Evolutionary conservation across 352 stramenopile species (phyloP).

Genomic region (Globisporangium barbulae): DNA sequence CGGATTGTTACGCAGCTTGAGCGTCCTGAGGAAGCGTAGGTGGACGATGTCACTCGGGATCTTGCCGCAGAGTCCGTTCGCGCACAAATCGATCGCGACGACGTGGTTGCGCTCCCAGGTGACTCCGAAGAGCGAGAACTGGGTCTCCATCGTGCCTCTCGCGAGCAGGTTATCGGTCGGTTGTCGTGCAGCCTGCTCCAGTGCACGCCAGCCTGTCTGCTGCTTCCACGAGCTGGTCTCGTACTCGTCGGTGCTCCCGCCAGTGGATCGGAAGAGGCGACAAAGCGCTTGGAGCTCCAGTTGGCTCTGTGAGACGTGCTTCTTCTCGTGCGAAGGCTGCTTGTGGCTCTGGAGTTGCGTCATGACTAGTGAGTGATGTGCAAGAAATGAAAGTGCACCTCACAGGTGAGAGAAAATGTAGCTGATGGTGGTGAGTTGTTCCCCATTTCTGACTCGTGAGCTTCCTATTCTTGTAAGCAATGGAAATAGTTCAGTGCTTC

Average conservation of each 20-base stretch:
- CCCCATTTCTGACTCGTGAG: not conserved
- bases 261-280: conserved; percentile 39
- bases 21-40: conserved; percentile 42
- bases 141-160: conserved; percentile 28
- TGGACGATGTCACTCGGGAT: conserved; percentile 39
- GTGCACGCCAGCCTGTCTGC: conserved; percentile 35
- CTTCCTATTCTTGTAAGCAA: conserved; percentile 3
- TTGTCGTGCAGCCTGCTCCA: conserved; percentile 21
- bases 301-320: conserved; percentile 31
- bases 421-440: not conserved
- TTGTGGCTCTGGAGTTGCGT: conserved; percentile 2
- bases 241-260: conserved; percentile 16
- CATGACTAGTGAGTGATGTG: conserved; percentile 2
- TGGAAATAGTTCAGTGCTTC: not conserved
- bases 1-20: conserved; percentile 62
- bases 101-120: conserved; percentile 65
- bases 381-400: not conserved
- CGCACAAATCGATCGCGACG: conserved; percentile 45
- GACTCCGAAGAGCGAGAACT: conserved; percentile 39
- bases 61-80: conserved; percentile 43
- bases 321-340: conserved; percentile 13
- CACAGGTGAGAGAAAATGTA: not conserved
- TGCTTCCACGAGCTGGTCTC: conserved; percentile 28
- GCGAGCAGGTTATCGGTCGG: conserved; percentile 21
- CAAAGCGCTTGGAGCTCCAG: conserved; percentile 46